A percentile compares a stretch with the other conserved stretches of the same genome.
Conservation (phyloP, 2,329 filamentous ascomycete genomes). For the Penicillium sp. region DNA sequence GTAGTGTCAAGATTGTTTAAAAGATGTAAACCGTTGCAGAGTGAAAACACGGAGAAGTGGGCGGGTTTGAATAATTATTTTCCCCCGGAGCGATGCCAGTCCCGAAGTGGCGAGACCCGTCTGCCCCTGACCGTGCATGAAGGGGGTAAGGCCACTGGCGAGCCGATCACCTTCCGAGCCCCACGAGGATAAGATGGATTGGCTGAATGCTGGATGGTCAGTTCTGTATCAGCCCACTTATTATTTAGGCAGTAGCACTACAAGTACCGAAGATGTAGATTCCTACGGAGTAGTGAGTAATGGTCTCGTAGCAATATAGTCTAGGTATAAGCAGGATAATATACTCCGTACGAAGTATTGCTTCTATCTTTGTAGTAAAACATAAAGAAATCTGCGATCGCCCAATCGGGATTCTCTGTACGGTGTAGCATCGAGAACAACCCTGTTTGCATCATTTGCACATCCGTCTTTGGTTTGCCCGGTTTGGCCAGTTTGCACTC, state of each 20-base stretch:
- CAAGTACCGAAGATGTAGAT: no score
- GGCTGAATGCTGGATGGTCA: constrained; percentile 4
- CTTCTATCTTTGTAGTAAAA: no score
- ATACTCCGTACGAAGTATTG: no score
- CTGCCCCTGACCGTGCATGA: constrained; percentile 16
- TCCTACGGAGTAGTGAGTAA: no score
- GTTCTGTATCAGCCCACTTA: no score
- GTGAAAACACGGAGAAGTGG: constrained; percentile 4
- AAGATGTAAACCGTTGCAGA: no score
- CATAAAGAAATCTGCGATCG: background rate
- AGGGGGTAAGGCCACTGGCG: constrained; percentile 28
- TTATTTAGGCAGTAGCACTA: no score
- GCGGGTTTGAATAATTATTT: constrained; percentile 9
- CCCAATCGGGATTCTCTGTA: background rate
- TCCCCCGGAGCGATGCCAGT: constrained; percentile 18
- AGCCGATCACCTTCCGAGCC: constrained; percentile 29
- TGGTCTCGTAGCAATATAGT: no score
- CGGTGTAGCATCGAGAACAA: background rate
- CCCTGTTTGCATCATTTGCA: background rate
- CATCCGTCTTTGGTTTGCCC: background rate
- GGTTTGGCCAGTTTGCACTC: no score
- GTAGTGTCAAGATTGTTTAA: background rate
- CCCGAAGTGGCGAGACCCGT: constrained; percentile 35
- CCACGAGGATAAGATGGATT: constrained; percentile 12
- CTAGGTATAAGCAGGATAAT: no score